These are phyloP conservation scores for Chalaropsis ovoidea DNA, from an alignment of 2,329 filamentous ascomycete species.

Conservation along the genomic window DNA sequence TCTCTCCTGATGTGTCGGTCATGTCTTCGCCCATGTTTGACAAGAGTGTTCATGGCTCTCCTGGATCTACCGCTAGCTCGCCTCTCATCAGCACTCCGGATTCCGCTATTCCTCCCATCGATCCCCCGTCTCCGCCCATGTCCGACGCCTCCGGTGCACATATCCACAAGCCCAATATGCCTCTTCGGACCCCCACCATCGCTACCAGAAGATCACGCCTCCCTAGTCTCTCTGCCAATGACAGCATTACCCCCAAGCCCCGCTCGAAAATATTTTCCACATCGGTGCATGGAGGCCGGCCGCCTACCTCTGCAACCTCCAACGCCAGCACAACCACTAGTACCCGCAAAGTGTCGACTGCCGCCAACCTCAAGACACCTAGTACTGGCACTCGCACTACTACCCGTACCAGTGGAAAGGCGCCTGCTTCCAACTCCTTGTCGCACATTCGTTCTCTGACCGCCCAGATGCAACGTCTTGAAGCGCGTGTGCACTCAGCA, in stretches of 20 bases:
- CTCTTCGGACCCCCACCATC: constrained; percentile 33
- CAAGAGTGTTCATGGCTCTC: constrained; percentile 54
- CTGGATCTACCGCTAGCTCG: constrained; percentile 78
- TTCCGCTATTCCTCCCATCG: constrained; percentile 54
- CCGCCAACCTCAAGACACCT: constrained; percentile 22
- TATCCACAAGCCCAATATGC: constrained; percentile 32
- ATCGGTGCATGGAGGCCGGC: constrained; percentile 30
- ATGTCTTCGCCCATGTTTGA: constrained; percentile 64
- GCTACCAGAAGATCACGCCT: constrained; percentile 36
- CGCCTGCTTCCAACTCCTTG: constrained; percentile 58
- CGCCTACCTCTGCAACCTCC: constrained; percentile 27
- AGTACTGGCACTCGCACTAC: constrained; percentile 41
- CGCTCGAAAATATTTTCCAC: constrained; percentile 38
- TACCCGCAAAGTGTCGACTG: constrained; percentile 23
- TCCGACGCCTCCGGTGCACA: constrained; percentile 65
- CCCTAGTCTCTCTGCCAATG: constrained; percentile 41
- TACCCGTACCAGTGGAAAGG: constrained; percentile 40
- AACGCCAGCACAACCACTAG: constrained; percentile 27
- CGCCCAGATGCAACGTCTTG: constrained; percentile 92
- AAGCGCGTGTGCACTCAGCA: constrained; percentile 82
- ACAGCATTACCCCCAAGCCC: constrained; percentile 47
- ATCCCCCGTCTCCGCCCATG: constrained; percentile 86
- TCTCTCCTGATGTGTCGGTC: constrained; percentile 53
- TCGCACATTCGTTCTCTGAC: constrained; percentile 89
- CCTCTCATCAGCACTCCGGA: constrained; percentile 80